These are phyloP conservation scores for Arthroderma uncinatum DNA, from an alignment of 2,329 filamentous ascomycete genomes.

Conservation along the genomic window DNA sequence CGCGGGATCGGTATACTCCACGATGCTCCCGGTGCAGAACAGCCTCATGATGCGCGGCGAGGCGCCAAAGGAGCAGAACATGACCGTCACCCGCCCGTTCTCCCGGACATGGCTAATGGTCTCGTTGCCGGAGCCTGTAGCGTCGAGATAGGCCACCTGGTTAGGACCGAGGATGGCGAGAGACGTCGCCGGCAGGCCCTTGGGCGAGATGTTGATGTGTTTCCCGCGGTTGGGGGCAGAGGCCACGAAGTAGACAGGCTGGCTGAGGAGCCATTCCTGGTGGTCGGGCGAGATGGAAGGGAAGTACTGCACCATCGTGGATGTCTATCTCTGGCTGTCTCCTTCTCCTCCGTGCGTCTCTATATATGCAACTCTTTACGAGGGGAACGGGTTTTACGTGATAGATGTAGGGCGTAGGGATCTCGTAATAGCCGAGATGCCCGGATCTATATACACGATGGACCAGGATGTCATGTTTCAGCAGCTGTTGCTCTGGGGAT, in stretches of 20 bases:
- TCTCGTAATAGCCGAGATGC: too few species aligned
- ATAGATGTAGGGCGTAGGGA: too few species aligned
- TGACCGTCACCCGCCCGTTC: conserved; percentile 62
- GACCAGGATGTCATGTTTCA: too few species aligned
- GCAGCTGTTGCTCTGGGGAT: too few species aligned
- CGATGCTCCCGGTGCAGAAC: conserved; percentile 48
- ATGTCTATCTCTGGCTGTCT: not conserved
- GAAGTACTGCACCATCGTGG: conserved; percentile 49
- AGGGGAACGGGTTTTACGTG: too few species aligned
- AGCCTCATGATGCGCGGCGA: conserved; percentile 53
- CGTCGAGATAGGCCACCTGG: conserved; percentile 58
- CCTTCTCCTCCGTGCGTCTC: too few species aligned
- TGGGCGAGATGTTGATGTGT: conserved; percentile 68
- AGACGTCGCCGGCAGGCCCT: conserved; percentile 54
- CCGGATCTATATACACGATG: too few species aligned
- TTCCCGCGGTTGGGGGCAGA: conserved; percentile 56
- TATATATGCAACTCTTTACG: too few species aligned
- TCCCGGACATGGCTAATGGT: conserved; percentile 67
- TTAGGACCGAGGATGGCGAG: conserved; percentile 51
- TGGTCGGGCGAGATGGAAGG: conserved; percentile 46
- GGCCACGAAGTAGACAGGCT: conserved; percentile 65
- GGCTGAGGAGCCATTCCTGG: conserved; percentile 51
- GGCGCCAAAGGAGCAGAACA: conserved; percentile 57
- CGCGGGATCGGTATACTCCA: conserved; percentile 47
- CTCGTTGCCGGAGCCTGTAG: conserved; percentile 64